Percentiles rank a stretch among this genome's conserved stretches.
Evolutionary conservation across 2,329 filamentous ascomycete species (phyloP).

Genomic region (Basipetospora chlamydospora): DNA sequence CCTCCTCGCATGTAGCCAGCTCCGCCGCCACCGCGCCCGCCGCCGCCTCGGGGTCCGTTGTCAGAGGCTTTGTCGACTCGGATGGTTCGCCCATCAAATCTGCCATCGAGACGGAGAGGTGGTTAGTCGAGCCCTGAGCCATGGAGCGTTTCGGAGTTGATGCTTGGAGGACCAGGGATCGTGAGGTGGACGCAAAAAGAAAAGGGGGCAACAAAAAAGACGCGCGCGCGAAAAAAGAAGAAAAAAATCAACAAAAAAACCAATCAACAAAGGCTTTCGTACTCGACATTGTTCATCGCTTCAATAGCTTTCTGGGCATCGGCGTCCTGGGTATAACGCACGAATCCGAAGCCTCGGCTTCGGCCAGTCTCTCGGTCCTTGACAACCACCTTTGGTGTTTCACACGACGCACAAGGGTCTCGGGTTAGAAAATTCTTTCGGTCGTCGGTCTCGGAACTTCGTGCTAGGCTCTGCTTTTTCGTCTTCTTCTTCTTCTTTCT

Average conservation of each 20-base stretch:
- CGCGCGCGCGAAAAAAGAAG: constrained; percentile 7
- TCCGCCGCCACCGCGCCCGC: constrained; percentile 31
- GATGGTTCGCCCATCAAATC: constrained; percentile 87
- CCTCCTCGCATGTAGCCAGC: constrained; percentile 28
- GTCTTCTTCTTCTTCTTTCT: not conserved
- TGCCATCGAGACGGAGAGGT: constrained; percentile 24
- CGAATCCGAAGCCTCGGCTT: constrained; percentile 95
- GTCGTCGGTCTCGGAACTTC: no score
- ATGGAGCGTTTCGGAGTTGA: no score
- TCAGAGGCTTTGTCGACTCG: constrained; percentile 94
- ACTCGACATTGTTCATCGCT: constrained; percentile 84
- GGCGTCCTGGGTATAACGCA: constrained; percentile 65
- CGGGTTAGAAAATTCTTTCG: no score
- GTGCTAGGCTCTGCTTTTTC: no score
- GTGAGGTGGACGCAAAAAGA: no score
- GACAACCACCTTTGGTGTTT: constrained; percentile 67
- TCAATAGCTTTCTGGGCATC: constrained; percentile 66
- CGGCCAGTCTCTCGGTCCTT: constrained; percentile 95
- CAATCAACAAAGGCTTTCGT: constrained; percentile 26
- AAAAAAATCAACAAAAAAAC: constrained; percentile 1
- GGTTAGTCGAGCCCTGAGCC: constrained; percentile 1
- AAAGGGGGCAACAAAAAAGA: constrained; percentile 7
- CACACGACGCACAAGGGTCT: constrained; percentile 7
- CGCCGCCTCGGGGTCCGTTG: constrained; percentile 48
- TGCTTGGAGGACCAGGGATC: no score